Conservation (phyloP, 2,329 filamentous ascomycete species). For the Aspergillus awamori region DNA sequence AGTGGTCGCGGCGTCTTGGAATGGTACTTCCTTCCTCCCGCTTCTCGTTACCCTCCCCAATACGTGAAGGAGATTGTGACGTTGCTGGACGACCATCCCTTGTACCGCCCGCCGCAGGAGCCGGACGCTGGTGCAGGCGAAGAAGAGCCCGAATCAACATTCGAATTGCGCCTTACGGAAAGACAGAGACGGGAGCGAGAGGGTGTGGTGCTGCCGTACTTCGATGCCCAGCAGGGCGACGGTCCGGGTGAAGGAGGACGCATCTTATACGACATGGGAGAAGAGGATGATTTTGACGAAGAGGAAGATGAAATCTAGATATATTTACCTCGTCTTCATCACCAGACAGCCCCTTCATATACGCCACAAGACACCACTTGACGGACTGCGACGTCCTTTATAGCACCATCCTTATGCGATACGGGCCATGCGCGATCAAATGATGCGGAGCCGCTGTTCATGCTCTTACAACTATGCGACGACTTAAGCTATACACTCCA, state of each 20-base stretch:
- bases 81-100: slow-evolving; percentile 75
- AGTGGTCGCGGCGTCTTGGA: slow-evolving; percentile 79
- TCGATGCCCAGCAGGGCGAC: slow-evolving; percentile 81
- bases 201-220: slow-evolving; percentile 90
- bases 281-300: slow-evolving; percentile 95
- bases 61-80: slow-evolving; percentile 55
- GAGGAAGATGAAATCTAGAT: slow-evolving; percentile 85
- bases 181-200: slow-evolving; percentile 86
- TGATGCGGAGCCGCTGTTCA: not conserved
- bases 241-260: slow-evolving; percentile 80
- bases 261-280: slow-evolving; percentile 95
- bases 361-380: not conserved
- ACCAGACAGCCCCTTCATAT: too few species aligned
- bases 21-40: slow-evolving; percentile 61
- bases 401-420: not conserved
- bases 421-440: not conserved
- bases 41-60: slow-evolving; percentile 48
- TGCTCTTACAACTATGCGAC: not conserved
- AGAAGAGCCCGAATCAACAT: slow-evolving; percentile 71
- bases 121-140: slow-evolving; percentile 47
- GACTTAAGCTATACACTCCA: not conserved
- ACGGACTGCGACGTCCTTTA: not conserved
- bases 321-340: not conserved
- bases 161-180: slow-evolving; percentile 83
- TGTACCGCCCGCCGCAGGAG: slow-evolving; percentile 60